Base-by-base conservation (phyloP, 2,329 filamentous ascomycete species). In the Trichoderma cornu-damae region DNA sequence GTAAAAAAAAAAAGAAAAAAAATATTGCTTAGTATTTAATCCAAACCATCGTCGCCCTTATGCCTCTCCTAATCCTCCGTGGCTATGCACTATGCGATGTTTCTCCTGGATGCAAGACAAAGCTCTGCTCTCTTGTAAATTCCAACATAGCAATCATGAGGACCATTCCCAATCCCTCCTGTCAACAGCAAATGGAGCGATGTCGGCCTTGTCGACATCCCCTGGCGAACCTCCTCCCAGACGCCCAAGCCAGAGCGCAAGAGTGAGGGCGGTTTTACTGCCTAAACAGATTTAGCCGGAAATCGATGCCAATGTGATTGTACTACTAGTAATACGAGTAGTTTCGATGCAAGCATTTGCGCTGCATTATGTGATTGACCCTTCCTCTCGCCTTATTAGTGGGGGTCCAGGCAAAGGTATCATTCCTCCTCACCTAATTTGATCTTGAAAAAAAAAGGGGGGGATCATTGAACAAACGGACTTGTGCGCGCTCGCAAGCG, bases 21-120 rank as follows among this genome's bases (percentile, higher is more conserved):
- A 35, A 20, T 22, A 51, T 51, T 30, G 37, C 48, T 42, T 51
- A 51, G 34, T 51, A 22, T 51, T 42, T 51, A 51, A 51, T 51
- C 11, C n/a, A 26, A 12, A 51, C 5, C 11, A 51, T 51, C 35
- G 18, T 51, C 24, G 48, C 37, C 42, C 37, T 22, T n/a, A 3
- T 32, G 11, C 6, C n/a, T 40, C 2, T n/a, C 32, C 16, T 26
- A 12, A 6, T 18, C 18, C 12, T 26, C 16, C 8, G 24, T 51
- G 37, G n/a, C n/a, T n/a, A 51, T 42, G 35, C 3, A 30, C 16
- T 22, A 20, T 2, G n/a, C 0, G 1, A 20, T n/a, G 7, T 6
- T 7, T 6, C 6, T 1, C 24, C 18, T 11, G 2, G 2, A 30
- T 46, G 26, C 6, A 22, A n/a, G n/a, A n/a, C n/a, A n/a, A n/a